Percentiles rank a stretch among this genome's conserved stretches.
Evolutionary conservation across 2,329 filamentous ascomycete genomes (phyloP).

Genomic region (Arthroderma uncinatum): DNA sequence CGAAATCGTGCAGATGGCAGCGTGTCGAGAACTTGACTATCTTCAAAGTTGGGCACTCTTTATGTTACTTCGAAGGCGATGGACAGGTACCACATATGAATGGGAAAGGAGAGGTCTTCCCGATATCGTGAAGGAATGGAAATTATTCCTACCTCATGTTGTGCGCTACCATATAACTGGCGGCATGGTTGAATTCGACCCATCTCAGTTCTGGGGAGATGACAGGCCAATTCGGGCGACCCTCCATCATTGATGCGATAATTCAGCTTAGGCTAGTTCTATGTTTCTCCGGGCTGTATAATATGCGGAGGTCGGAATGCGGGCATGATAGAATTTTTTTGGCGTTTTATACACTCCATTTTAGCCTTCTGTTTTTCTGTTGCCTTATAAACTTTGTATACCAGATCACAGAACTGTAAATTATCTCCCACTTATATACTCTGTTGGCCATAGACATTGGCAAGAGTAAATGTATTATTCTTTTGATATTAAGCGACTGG

Average conservation of each 20-base stretch:
- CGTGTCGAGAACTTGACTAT: conserved; percentile 10
- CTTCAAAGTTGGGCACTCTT: conserved; percentile 15
- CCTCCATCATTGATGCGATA: neutral
- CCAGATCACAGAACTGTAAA: neutral
- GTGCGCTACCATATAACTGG: conserved; percentile 29
- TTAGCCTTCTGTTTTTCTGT: neutral
- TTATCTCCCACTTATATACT: neutral
- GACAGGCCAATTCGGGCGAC: conserved; percentile 1
- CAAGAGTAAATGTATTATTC: neutral
- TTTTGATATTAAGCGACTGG: neutral
- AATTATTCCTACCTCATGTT: conserved; percentile 34
- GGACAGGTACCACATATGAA: conserved; percentile 13
- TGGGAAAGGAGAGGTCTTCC: conserved; percentile 34
- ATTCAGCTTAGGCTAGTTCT: neutral
- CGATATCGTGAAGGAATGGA: conserved; percentile 39
- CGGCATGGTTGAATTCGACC: conserved; percentile 33
- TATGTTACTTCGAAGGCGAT: conserved; percentile 11
- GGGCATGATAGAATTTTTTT: neutral
- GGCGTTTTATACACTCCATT: neutral
- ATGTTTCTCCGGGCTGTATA: neutral
- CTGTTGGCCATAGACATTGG: neutral
- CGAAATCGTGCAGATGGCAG: conserved; percentile 9
- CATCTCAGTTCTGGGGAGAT: conserved; percentile 17
- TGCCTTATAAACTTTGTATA: neutral
- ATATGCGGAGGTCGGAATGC: neutral